phyloP scores from a whole-genome alignment of 1,284 basidiomycete genomes.

The Cryptococcus wingfieldii region DNA sequence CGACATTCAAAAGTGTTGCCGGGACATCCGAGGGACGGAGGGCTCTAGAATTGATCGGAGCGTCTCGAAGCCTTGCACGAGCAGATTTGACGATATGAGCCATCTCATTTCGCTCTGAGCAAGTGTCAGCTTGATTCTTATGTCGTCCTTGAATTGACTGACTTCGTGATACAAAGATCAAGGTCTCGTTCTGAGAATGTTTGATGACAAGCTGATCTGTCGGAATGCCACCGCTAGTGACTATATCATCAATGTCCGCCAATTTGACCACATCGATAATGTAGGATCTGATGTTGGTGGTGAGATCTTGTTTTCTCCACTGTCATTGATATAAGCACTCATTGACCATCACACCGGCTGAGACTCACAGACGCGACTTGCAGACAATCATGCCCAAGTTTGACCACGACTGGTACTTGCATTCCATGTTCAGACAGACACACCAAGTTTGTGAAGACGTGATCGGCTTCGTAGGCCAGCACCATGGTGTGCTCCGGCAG shows the following conservation, averaged over 20 bases:
- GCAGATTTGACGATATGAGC: conserved; percentile 51
- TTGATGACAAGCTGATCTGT: conserved; percentile 74
- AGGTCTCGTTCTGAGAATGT: conserved; percentile 48
- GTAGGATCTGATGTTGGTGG: conserved; percentile 35
- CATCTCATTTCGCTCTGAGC: conserved; percentile 62
- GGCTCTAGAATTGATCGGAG: conserved; percentile 60
- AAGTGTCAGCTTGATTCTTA: conserved; percentile 49
- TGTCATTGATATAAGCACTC: conserved; percentile 3
- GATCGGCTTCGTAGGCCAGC: conserved; percentile 39
- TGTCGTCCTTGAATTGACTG: conserved; percentile 45
- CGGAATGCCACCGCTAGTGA: conserved; percentile 70
- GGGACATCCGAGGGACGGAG: conserved; percentile 75
- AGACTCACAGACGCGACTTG: conserved; percentile 41
- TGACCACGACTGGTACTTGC: conserved; percentile 44
- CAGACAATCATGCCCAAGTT: conserved; percentile 39
- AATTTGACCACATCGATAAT: conserved; percentile 43
- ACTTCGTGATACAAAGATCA: conserved; percentile 39
- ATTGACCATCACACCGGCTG: background rate
- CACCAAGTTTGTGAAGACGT: conserved; percentile 43
- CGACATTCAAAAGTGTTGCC: conserved; percentile 74
- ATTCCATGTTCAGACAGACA: conserved; percentile 40
- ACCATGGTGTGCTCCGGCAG: conserved; percentile 43
- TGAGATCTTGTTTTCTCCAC: conserved; percentile 42
- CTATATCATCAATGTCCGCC: conserved; percentile 73
- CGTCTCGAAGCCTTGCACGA: conserved; percentile 29